Base-by-base conservation (phyloP, 495 filamentous ascomycete genomes). In the Penicillium psychrofluorescens region DNA sequence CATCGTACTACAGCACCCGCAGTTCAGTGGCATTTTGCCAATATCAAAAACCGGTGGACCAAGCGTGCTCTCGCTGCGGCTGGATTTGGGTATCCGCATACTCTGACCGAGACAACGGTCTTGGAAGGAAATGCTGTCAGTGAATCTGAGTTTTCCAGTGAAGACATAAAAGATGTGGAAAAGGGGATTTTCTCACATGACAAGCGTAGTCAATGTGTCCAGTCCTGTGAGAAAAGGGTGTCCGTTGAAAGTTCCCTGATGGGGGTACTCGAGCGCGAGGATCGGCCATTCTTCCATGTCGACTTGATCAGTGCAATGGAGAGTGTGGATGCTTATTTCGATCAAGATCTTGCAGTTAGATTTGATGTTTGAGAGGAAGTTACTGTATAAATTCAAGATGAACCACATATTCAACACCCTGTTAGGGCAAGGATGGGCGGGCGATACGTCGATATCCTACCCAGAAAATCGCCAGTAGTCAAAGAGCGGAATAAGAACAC, bases 21-120 rank as follows among this genome's bases (percentile, higher is more conserved):
- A 6, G 90, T 98, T 6, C 89, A 98, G 56, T 97, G 92, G 90
- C 92, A 98, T 63, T 84, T 98, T 50, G 88, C 90, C 10, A 83
- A 84, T 66, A 86, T 98, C 73, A 91, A 83, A 70, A 97, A 95
- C 72, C 82, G 90, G 45, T 98, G 92, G 92, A 92, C 92, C 29
- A 98, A 97, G 69, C 86, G 92, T 11, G 92, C 86, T 11, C 83
- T 98, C 14, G 84, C 83, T 11, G 77, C 85, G n/a, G 94, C 87
- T 10, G 92, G 94, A 28, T 98, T 98, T 64, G 92, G 92, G 1
- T 95, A 83, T 64, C 89, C 91, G 3, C 22, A 6, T 22, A 77
- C 81, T 7, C 84, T 88, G 13, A 66, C 72, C n/a, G 59, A 70
- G 6, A 66, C 63, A 8, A 70, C 73, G 1, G 68, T 70, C 2